Conservation (phyloP, 1,284 basidiomycete species). For the Cryptococcus sp. region DNA sequence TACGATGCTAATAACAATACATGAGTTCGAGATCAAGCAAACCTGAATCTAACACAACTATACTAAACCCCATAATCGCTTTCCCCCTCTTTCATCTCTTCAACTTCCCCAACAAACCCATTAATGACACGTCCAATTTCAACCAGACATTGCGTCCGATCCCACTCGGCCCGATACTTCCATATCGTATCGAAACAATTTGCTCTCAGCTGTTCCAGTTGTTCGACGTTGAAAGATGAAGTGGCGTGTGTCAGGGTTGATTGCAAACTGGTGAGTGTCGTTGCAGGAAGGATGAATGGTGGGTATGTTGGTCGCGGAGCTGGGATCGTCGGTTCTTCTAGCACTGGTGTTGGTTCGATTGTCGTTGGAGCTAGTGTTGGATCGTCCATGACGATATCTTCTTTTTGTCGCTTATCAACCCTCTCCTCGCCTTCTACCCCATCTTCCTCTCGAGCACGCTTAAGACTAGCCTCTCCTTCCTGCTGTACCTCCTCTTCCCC, state of each 20-base stretch:
- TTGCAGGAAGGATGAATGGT: slow-evolving; percentile 32
- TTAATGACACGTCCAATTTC: slow-evolving; percentile 51
- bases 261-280: slow-evolving; percentile 16
- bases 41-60: neutral
- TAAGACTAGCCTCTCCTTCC: slow-evolving; percentile 3
- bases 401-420: slow-evolving; percentile 61
- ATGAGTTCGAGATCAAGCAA: too few species aligned
- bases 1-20: too few species aligned
- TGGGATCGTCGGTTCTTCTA: slow-evolving; percentile 1
- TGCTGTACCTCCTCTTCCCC: neutral
- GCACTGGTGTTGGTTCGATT: neutral
- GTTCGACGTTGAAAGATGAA: slow-evolving; percentile 65
- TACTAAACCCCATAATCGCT: neutral
- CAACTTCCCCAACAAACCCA: slow-evolving; percentile 9
- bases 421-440: slow-evolving; percentile 34
- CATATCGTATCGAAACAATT: slow-evolving; percentile 74
- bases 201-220: slow-evolving; percentile 89
- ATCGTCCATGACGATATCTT: slow-evolving; percentile 54
- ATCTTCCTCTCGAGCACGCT: slow-evolving; percentile 40
- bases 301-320: slow-evolving; percentile 27
- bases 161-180: slow-evolving; percentile 75
- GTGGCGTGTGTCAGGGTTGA: slow-evolving; percentile 49
- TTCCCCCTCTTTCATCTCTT: slow-evolving; percentile 4
- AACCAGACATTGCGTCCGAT: slow-evolving; percentile 62
- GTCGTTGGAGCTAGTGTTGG: slow-evolving; percentile 48